phyloP scores from a whole-genome alignment of 73 alveolate species.

The Symbiodinium pilosum region DNA sequence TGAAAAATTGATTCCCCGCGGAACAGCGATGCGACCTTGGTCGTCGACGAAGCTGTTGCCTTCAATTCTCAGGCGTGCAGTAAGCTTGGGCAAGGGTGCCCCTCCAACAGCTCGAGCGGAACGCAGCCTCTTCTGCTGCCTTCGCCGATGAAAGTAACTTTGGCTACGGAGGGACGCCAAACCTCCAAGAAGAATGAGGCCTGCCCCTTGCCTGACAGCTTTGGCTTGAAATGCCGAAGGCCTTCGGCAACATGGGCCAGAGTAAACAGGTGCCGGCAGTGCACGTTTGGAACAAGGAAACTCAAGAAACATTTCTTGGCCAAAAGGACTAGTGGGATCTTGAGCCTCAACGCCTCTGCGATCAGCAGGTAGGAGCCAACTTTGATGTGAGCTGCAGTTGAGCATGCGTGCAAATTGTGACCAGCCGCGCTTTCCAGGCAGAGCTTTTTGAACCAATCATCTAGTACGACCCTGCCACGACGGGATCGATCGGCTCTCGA shows the following conservation, averaged over 20 bases:
- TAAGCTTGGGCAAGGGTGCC: neutral
- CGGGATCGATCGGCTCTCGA: constrained; percentile 67
- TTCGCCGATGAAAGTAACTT: neutral
- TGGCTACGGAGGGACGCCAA: neutral
- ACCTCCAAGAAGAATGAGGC: neutral
- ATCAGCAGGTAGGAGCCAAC: too few relatives aligned
- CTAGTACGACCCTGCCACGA: constrained; percentile 52
- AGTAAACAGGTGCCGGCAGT: too few relatives aligned
- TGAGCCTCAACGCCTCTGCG: neutral
- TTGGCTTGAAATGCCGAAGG: neutral
- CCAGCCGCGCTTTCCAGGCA: too few relatives aligned
- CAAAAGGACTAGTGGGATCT: neutral
- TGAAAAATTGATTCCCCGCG: constrained; percentile 39
- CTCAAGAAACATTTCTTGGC: neutral
- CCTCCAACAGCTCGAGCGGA: neutral
- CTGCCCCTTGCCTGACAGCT: neutral
- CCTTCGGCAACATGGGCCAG: too few relatives aligned
- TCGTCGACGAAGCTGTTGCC: constrained; percentile 41
- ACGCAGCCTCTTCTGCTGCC: neutral
- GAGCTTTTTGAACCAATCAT: too few relatives aligned
- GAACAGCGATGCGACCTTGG: constrained; percentile 41
- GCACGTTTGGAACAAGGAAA: too few relatives aligned
- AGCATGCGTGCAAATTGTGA: too few relatives aligned
- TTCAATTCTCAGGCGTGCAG: neutral
- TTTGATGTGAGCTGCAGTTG: too few relatives aligned